A percentile compares a stretch with the other conserved stretches of the same genome.
Evolutionary conservation across 805 yeast species (phyloP).

Genomic region (Limtongia smithiae): DNA sequence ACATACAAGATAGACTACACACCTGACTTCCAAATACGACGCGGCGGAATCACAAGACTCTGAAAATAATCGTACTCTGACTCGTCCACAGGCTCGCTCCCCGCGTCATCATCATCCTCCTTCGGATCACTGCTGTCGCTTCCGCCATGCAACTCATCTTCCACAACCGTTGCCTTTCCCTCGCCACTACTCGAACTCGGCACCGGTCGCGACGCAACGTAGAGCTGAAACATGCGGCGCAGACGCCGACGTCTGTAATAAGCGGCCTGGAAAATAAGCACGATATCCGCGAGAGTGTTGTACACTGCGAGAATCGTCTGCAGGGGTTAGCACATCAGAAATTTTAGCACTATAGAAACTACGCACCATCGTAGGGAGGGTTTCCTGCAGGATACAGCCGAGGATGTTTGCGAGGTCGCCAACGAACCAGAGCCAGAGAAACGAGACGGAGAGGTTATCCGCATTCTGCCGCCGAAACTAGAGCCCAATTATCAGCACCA

Average conservation of each 20-base stretch:
- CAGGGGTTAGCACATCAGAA: not conserved
- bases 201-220: slow-evolving; percentile 69
- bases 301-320: slow-evolving; percentile 77
- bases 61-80: slow-evolving; percentile 19
- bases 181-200: slow-evolving; percentile 47
- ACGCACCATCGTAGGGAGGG: slow-evolving; percentile 78
- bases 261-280: slow-evolving; percentile 77
- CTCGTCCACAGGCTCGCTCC: slow-evolving; percentile 7
- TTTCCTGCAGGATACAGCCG: slow-evolving; percentile 86
- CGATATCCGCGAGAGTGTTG: slow-evolving; percentile 86
- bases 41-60: slow-evolving; percentile 24
- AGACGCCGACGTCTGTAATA: slow-evolving; percentile 68
- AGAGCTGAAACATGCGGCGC: slow-evolving; percentile 53
- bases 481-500: not conserved
- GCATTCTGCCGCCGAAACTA: slow-evolving; percentile 72
- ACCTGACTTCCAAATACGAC: slow-evolving; percentile 27
- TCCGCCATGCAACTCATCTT: not conserved
- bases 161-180: not conserved
- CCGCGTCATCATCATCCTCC: slow-evolving; percentile 15
- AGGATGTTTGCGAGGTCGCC: slow-evolving; percentile 93
- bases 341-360: no score
- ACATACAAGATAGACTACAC: not conserved
- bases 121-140: slow-evolving; percentile 16
- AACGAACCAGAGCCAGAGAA: slow-evolving; percentile 84
- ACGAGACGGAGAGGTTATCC: slow-evolving; percentile 83